Evolutionary conservation across 352 stramenopile genomes (phyloP).

Genomic region (Thraustochytrium sp.): DNA sequence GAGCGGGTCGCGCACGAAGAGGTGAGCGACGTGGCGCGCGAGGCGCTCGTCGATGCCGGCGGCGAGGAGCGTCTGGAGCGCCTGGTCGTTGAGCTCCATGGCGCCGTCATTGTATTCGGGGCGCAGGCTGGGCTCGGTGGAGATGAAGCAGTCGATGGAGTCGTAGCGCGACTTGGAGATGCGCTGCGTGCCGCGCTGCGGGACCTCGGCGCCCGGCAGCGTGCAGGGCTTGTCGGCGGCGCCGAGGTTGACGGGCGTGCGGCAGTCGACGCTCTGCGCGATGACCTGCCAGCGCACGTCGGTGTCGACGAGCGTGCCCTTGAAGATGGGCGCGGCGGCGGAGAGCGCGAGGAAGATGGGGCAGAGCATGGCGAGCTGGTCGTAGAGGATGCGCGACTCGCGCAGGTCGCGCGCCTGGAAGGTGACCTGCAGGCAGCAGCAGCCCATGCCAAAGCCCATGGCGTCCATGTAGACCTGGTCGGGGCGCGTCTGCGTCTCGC

Average conservation of each 20-base stretch:
- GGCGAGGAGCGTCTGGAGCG: conserved; percentile 77
- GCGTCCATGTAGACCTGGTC: conserved; percentile 95
- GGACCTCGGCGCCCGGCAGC: conserved; percentile 44
- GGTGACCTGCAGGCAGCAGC: conserved; percentile 94
- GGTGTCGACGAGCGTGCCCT: conserved; percentile 79
- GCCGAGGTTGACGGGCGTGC: conserved; percentile 62
- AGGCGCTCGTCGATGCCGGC: conserved; percentile 89
- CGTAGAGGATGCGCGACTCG: conserved; percentile 97
- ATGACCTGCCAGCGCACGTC: conserved; percentile 94
- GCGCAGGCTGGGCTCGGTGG: conserved; percentile 36
- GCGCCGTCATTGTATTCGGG: conserved; percentile 84
- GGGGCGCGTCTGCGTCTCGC: conserved; percentile 14
- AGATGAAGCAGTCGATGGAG: conserved; percentile 57
- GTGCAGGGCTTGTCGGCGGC: conserved; percentile 50
- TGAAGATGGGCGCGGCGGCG: conserved; percentile 94
- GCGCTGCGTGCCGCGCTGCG: conserved; percentile 79
- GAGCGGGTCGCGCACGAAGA: conserved; percentile 97
- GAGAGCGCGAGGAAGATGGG: conserved; percentile 97
- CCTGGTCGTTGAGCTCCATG: conserved; percentile 86
- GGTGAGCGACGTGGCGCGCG: conserved; percentile 92
- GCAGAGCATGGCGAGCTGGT: conserved; percentile 96
- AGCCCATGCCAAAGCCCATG: conserved; percentile 99
- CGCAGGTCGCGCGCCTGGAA: conserved; percentile 89
- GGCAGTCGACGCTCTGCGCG: conserved; percentile 91
- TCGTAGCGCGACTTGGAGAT: conserved; percentile 92